A percentile compares a stretch with the other conserved stretches of the same genome.
These are phyloP conservation scores for Chytridiales sp. DNA, from an alignment of 371 early-diverging fungal genomes.

Conservation along the genomic window DNA sequence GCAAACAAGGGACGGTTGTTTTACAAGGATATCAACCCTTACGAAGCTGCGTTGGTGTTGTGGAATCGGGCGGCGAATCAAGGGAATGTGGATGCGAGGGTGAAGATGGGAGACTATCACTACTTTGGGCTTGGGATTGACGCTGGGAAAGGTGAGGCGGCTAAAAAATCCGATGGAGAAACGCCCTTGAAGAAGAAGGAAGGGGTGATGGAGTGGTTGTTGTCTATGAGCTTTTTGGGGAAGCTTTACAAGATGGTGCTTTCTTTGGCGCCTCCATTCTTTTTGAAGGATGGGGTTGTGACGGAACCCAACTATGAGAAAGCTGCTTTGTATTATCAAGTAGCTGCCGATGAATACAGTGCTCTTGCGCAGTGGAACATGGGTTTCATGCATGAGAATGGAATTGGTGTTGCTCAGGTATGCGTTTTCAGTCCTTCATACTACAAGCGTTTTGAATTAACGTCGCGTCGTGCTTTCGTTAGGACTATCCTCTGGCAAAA, in stretches of 20 bases:
- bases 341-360: constrained; percentile 80
- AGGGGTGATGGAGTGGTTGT: constrained; percentile 1
- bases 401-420: constrained; percentile 82
- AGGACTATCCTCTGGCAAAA: constrained; percentile 91
- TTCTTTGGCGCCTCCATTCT: neutral
- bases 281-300: constrained; percentile 10
- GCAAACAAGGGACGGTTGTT: constrained; percentile 12
- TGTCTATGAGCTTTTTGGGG: constrained; percentile 1
- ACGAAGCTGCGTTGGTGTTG: constrained; percentile 69
- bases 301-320: constrained; percentile 58
- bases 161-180: neutral
- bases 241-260: neutral
- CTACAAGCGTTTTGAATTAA: too few species aligned
- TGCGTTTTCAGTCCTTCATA: neutral
- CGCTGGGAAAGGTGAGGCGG: neutral
- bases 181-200: neutral
- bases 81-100: constrained; percentile 82
- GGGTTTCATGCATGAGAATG: constrained; percentile 96
- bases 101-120: constrained; percentile 93
- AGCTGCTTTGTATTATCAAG: constrained; percentile 85
- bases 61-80: constrained; percentile 97
- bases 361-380: constrained; percentile 94
- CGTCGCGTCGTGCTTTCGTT: too few species aligned
- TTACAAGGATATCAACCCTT: constrained; percentile 28
- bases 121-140: constrained; percentile 77